These are phyloP conservation scores for Plasmodium billcollinsi DNA, from an alignment of 169 alveolate species.

Conservation along the genomic window DNA sequence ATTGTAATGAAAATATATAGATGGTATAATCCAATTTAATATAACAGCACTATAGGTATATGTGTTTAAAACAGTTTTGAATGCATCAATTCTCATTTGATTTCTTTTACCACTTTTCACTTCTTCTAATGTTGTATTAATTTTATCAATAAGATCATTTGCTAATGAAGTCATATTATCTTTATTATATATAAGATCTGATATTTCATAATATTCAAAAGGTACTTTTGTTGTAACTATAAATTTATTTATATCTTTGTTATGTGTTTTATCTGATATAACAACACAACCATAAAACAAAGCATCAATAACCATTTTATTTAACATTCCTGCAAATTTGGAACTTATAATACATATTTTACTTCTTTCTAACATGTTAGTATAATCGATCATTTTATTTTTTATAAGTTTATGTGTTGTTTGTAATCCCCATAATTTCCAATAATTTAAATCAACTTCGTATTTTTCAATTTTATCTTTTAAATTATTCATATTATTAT, in stretches of 20 bases:
- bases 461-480: constrained; percentile 38
- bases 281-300: constrained; percentile 61
- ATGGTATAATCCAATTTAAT: constrained; percentile 63
- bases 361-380: constrained; percentile 25
- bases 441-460: constrained; percentile 45
- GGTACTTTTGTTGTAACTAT: constrained; percentile 49
- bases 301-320: constrained; percentile 61
- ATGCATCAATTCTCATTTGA: constrained; percentile 27
- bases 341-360: constrained; percentile 71
- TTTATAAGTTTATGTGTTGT: constrained; percentile 71
- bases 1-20: constrained; percentile 63
- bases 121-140: constrained; percentile 31
- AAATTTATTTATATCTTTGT: constrained; percentile 54
- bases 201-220: constrained; percentile 67
- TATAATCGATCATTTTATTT: constrained; percentile 50
- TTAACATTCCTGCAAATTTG: constrained; percentile 69
- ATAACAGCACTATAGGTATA: constrained; percentile 57
- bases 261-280: constrained; percentile 65
- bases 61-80: constrained; percentile 49
- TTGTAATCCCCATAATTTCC: constrained; percentile 77
- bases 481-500: constrained; percentile 24
- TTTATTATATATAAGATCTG: constrained; percentile 39
- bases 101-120: constrained; percentile 43
- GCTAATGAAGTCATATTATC: constrained; percentile 52
- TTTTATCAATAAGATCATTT: constrained; percentile 13